These are phyloP conservation scores for Mollisia scopiformis DNA, from an alignment of 2,329 filamentous ascomycete species.

Conservation along the genomic window DNA sequence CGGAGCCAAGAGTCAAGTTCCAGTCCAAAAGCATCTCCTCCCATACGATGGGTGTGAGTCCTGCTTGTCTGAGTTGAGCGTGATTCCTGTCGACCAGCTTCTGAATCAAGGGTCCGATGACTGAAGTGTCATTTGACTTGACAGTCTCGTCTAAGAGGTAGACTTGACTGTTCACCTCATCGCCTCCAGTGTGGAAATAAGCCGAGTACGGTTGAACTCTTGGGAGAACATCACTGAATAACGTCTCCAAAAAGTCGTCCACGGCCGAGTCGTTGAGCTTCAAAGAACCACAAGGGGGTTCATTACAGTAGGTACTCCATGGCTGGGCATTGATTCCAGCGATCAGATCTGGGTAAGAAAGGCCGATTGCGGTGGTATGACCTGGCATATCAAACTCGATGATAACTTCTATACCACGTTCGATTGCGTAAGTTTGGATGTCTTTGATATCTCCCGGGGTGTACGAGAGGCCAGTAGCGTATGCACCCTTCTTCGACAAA, in stretches of 20 bases:
- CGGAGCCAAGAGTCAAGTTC: constrained; percentile 72
- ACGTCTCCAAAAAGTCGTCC: constrained; percentile 68
- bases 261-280: constrained; percentile 76
- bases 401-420: constrained; percentile 71
- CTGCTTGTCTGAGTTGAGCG: constrained; percentile 61
- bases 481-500: constrained; percentile 74
- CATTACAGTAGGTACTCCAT: constrained; percentile 61
- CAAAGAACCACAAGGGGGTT: constrained; percentile 70
- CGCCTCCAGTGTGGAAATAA: constrained; percentile 86
- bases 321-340: constrained; percentile 62
- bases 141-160: constrained; percentile 77
- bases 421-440: constrained; percentile 71
- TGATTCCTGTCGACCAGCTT: constrained; percentile 75
- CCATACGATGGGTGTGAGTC: constrained; percentile 79
- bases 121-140: constrained; percentile 61
- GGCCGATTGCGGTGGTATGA: constrained; percentile 70
- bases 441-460: constrained; percentile 62
- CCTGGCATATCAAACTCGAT: constrained; percentile 83
- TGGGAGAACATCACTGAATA: constrained; percentile 79
- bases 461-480: constrained; percentile 69
- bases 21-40: constrained; percentile 83
- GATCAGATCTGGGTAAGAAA: constrained; percentile 72
- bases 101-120: constrained; percentile 78
- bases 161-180: constrained; percentile 80
- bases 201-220: constrained; percentile 68